Conservation (phyloP, 352 stramenopile species). For the Pythium myriotylum region DNA sequence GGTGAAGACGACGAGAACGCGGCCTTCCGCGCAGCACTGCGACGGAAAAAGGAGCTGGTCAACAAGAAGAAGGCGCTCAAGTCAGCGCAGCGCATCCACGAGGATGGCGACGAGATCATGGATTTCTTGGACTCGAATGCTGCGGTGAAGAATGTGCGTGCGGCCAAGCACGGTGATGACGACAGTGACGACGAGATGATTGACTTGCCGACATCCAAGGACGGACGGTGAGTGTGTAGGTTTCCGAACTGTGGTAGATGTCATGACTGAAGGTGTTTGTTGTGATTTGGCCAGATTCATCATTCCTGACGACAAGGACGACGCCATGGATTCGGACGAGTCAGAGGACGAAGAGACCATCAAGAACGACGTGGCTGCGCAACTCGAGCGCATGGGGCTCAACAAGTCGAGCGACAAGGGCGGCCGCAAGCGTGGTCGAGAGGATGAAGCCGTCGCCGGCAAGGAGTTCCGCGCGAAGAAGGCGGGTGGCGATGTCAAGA, state of each 20-base stretch:
- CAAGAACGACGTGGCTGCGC: slow-evolving; percentile 79
- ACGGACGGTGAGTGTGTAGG: slow-evolving; percentile 77
- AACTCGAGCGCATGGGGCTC: slow-evolving; percentile 85
- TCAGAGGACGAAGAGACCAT: slow-evolving; percentile 69
- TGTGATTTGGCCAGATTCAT: too few species aligned
- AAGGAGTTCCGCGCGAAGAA: slow-evolving; percentile 96
- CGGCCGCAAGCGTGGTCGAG: slow-evolving; percentile 58
- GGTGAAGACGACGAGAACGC: slow-evolving; percentile 70
- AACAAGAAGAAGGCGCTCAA: slow-evolving; percentile 64
- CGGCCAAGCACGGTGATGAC: slow-evolving; percentile 49
- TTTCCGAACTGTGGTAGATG: background rate
- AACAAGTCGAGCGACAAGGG: slow-evolving; percentile 40
- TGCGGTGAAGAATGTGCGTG: slow-evolving; percentile 88
- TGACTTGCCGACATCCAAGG: slow-evolving; percentile 91
- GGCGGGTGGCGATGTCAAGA: slow-evolving; percentile 95
- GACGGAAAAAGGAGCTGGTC: slow-evolving; percentile 76
- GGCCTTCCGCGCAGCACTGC: slow-evolving; percentile 76
- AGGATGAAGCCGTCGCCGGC: slow-evolving; percentile 64
- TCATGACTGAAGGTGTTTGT: too few species aligned
- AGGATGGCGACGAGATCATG: slow-evolving; percentile 89
- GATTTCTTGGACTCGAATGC: slow-evolving; percentile 93
- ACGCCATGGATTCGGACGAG: slow-evolving; percentile 68
- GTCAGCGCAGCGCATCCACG: slow-evolving; percentile 53
- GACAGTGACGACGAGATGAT: slow-evolving; percentile 74
- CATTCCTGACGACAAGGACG: slow-evolving; percentile 65